Evolutionary conservation across 345 rosid species (phyloP), one percentile per base, ranked within the genome.

Genomic region (Populus euphratica): DNA sequence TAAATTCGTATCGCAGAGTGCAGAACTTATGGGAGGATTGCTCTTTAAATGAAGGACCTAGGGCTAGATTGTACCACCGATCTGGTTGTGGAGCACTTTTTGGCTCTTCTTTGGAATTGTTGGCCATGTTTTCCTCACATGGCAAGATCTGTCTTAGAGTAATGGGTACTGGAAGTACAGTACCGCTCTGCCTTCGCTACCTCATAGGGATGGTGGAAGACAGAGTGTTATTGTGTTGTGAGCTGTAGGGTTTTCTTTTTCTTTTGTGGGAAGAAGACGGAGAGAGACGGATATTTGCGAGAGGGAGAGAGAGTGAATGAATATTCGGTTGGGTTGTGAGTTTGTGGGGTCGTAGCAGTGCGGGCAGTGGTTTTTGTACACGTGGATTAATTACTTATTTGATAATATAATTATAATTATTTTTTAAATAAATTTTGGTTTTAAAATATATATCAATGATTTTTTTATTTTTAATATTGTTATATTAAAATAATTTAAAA

Each of bases 1-100:
- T 92, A 69, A 92, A 94, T 62, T 92, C 95, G 89, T 94, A 94
- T 74, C 92, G 89, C 27, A 92, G 79, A 72, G 92, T 89, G 85
- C 97, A 90, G 79, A 83, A 92, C 54, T 85, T 92, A 44, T 47
- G 61, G 39, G 92, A 83, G 43, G 90, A 81, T 68, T 39, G 86
- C 27, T 86, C 87, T 21, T 89, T 88, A 77, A 90, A 89, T 18
- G 96, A 92, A 78, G 93, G 77, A 43, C 93, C 91, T 6, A 92
- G 85, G n/a, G 87, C 86, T 0, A 94, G 86, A 80, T 90, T 86
- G 88, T 92, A 94, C 97, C 91, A 94, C 43, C 88, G 93, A 87
- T 91, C 91, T 72, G 97, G 72, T 77, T 82, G 89, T 14, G 94
- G 96, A 14, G 90, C 98, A 2, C 86, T 81, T 25, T 80, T 81